Percentiles rank a stretch among this genome's conserved stretches.
Evolutionary conservation across 164 flowering plant species (phyloP).

Genomic region (Berberis vulgaris): DNA sequence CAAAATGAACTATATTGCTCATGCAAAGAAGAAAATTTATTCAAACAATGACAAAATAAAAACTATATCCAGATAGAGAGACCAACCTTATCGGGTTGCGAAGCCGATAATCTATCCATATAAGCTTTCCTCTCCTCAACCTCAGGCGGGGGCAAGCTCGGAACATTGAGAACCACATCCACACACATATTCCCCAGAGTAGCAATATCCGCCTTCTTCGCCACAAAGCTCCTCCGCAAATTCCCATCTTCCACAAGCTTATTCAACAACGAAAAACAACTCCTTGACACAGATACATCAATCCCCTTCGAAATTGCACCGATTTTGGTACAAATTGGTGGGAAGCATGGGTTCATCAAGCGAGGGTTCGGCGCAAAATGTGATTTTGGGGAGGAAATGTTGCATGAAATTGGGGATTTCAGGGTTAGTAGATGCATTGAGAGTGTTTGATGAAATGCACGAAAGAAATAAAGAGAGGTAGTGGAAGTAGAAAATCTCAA

Average conservation of each 20-base stretch:
- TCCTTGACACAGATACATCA: conserved; percentile 15
- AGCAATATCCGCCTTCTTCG: neutral
- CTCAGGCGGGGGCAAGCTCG: conserved; percentile 58
- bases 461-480: no score
- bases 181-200: conserved; percentile 78
- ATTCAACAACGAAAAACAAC: neutral
- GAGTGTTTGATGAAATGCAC: neutral
- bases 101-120: conserved; percentile 58
- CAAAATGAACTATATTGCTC: no score
- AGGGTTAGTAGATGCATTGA: conserved; percentile 17
- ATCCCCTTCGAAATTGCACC: conserved; percentile 17
- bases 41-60: neutral
- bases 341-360: conserved; percentile 2
- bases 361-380: conserved; percentile 17
- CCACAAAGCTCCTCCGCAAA: neutral
- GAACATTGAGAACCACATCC: conserved; percentile 84
- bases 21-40: no score
- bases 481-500: no score
- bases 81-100: conserved; percentile 66
- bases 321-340: conserved; percentile 7
- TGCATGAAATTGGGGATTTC: conserved; percentile 6
- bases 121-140: conserved; percentile 49
- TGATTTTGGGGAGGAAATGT: neutral
- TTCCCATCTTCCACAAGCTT: neutral
- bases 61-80: neutral